A percentile compares a stretch with the other conserved stretches of the same genome.
phyloP scores from a whole-genome alignment of 2,329 filamentous ascomycete genomes.

The Phaeosphaeriaceae sp. region DNA sequence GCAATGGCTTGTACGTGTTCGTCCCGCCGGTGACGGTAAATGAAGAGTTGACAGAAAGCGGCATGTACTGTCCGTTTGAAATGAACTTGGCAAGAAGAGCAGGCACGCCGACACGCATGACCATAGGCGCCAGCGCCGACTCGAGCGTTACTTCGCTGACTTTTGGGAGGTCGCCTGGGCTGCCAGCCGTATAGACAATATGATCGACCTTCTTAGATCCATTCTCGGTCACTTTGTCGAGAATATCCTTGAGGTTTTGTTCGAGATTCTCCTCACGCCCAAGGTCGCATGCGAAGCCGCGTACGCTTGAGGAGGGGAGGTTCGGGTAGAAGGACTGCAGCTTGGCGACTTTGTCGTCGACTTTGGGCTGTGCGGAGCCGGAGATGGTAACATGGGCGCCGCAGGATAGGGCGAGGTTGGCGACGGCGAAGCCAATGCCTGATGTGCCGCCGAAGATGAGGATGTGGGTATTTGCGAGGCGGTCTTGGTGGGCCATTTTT shows the following conservation, averaged over 20 bases:
- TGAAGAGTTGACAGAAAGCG: conserved; percentile 32
- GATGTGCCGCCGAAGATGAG: conserved; percentile 70
- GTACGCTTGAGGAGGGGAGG: conserved; percentile 20
- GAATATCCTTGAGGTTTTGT: conserved; percentile 29
- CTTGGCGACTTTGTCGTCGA: conserved; percentile 57
- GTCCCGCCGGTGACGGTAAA: conserved; percentile 53
- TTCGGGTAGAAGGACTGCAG: conserved; percentile 53
- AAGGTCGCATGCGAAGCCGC: conserved; percentile 38
- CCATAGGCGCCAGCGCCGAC: conserved; percentile 22
- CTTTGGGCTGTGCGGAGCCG: conserved; percentile 61
- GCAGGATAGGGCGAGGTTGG: conserved; percentile 63
- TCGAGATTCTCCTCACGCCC: conserved; percentile 35
- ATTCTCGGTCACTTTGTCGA: conserved; percentile 35
- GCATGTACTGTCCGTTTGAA: conserved; percentile 43
- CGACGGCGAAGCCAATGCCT: conserved; percentile 69
- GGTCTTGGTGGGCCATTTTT: conserved; percentile 51
- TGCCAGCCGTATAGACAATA: conserved; percentile 40
- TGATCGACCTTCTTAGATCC: conserved; percentile 42
- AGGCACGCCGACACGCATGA: conserved; percentile 46
- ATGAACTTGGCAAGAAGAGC: conserved; percentile 52
- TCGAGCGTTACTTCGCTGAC: conserved; percentile 37
- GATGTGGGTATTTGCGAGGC: conserved; percentile 57
- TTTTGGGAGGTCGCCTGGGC: conserved; percentile 19
- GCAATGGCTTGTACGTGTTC: conserved; percentile 42
- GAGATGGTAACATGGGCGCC: conserved; percentile 66